These are phyloP conservation scores for Linderniella brevidens DNA, from an alignment of 257 asterid genomes.

Conservation along the genomic window DNA sequence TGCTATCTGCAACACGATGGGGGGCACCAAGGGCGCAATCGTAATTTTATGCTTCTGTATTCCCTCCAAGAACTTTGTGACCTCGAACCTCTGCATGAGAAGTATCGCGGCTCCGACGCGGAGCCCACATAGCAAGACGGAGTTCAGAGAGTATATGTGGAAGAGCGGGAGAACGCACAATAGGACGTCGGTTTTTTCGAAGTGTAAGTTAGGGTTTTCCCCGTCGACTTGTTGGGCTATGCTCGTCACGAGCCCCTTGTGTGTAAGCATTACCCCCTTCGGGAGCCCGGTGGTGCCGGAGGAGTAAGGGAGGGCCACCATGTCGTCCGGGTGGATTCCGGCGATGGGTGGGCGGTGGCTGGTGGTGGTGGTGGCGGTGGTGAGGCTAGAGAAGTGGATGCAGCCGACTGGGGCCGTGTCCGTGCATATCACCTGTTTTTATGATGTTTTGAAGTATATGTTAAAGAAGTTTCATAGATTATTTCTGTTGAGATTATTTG, in stretches of 20 bases:
- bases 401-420: slow-evolving; percentile 37
- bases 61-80: slow-evolving; percentile 44
- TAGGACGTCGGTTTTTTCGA: slow-evolving; percentile 62
- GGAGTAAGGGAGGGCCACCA: slow-evolving; percentile 84
- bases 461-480: no score
- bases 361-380: slow-evolving; percentile 22
- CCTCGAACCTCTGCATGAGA: slow-evolving; percentile 71
- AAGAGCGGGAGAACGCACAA: slow-evolving; percentile 69
- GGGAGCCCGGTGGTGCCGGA: slow-evolving; percentile 96
- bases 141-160: slow-evolving; percentile 70
- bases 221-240: slow-evolving; percentile 95
- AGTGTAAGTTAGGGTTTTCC: slow-evolving; percentile 68
- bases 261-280: slow-evolving; percentile 93
- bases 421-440: slow-evolving; percentile 13
- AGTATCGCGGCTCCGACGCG: slow-evolving; percentile 80
- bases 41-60: slow-evolving; percentile 62
- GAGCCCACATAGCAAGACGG: slow-evolving; percentile 65
- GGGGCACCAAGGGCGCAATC: slow-evolving; percentile 19
- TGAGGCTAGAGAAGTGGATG: slow-evolving; percentile 33
- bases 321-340: slow-evolving; percentile 42
- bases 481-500: no score
- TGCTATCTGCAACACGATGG: slow-evolving; percentile 41
- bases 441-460: no score
- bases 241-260: slow-evolving; percentile 67
- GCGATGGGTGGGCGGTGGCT: slow-evolving; percentile 39